These are phyloP conservation scores for Triticum turgidum DNA, from an alignment of 176 grass and related monocot genomes.

Conservation along the genomic window DNA sequence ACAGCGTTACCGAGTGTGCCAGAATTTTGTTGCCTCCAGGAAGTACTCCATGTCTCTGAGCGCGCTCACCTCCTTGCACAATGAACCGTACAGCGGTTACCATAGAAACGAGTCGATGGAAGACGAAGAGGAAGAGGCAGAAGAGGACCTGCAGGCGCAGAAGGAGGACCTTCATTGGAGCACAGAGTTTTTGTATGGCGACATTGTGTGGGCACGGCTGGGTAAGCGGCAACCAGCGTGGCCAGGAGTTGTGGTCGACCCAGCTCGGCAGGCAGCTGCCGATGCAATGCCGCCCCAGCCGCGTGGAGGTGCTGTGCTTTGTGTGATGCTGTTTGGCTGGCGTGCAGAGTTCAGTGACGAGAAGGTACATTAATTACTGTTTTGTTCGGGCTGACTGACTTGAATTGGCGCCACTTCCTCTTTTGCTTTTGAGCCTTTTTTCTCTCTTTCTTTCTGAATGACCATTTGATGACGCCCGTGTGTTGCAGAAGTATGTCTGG, in stretches of 20 bases:
- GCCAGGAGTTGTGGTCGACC: conserved; percentile 78
- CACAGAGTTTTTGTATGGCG: conserved; percentile 58
- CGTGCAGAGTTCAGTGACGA: conserved; percentile 55
- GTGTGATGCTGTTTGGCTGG: conserved; percentile 86
- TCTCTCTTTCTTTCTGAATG: conserved; percentile 34
- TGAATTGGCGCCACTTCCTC: neutral
- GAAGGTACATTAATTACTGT: conserved; percentile 44
- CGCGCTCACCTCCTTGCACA: conserved; percentile 47
- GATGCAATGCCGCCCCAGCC: conserved; percentile 55
- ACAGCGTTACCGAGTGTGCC: conserved; percentile 42
- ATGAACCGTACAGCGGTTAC: conserved; percentile 13
- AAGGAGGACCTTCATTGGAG: conserved; percentile 24
- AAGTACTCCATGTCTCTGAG: conserved; percentile 56
- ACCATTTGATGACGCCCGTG: conserved; percentile 12
- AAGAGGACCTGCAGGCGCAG: conserved; percentile 22
- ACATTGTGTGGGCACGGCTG: conserved; percentile 88
- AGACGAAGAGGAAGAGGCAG: conserved; percentile 17
- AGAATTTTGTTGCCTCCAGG: conserved; percentile 48
- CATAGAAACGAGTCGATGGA: conserved; percentile 26
- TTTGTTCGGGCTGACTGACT: neutral
- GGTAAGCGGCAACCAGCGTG: conserved; percentile 74
- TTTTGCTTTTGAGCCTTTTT: neutral
- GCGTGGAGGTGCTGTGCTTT: conserved; percentile 46
- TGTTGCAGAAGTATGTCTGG: conserved; percentile 82
- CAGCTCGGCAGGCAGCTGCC: conserved; percentile 51